Base-by-base conservation (phyloP, 2,329 filamentous ascomycete genomes). In the Setomelanomma holmii region DNA sequence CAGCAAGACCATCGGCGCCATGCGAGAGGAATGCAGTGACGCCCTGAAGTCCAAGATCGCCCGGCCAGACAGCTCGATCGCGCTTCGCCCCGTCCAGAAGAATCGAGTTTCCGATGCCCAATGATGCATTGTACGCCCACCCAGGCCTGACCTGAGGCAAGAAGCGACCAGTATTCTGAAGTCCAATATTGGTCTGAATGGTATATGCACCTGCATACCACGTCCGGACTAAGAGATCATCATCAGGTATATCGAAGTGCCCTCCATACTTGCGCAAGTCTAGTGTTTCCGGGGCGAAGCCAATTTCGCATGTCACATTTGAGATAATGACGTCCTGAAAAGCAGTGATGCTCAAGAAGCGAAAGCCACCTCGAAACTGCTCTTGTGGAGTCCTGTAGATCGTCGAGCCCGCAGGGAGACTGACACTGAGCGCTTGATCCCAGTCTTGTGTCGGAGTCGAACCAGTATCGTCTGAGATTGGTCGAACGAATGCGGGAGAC, bases 401-500 rank as follows among this genome's bases (percentile, higher is more conserved):
- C 8, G 19, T 48, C 2, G 49, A 39, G 10, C 49, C 44, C 5
- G 6, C 2, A 2, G 54, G 33, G 1, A 56, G 41, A 6, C 38
- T 56, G 35, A 53, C 49, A 17, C 53, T 57, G n/a, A 57, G 38
- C 12, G 54, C 54, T 40, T 55, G 41, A 17, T 60, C 54, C 46
- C 53, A 55, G 36, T 57, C 46, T 35, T 55, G 53, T 5, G 57
- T 55, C 3, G 51, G 40, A 10, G 51, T 44, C 16, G 57, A 38
- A 4, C 50, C 58, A 12, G 58, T 61, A 38, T 58, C 58, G 16
- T 61, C 55, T 20, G 58, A 56, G n/a, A 61, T 56, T 1, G 49
- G 24, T 24, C 58, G 36, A 10, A 56, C 53, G 27, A 58, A 61
- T 5, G 50, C 34, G 23, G 58, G 58, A 35, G 58, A 58, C 35